A percentile compares a stretch with the other conserved stretches of the same genome.
Conservation (phyloP, 73 alveolate species). For the Uronychia setigera region DNA sequence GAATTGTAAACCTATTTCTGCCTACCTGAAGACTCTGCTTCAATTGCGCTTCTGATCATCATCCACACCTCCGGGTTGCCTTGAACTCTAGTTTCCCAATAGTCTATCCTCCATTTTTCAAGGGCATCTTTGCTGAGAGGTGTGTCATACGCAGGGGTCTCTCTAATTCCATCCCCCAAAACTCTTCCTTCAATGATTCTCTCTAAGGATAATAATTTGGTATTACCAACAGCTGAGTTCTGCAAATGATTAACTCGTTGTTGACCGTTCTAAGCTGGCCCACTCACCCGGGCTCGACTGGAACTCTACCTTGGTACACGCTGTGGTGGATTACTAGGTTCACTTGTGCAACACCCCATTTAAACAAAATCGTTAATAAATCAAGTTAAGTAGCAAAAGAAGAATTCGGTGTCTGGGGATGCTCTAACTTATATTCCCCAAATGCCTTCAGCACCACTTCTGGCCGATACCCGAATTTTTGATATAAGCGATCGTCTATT, state of each 20-base stretch:
- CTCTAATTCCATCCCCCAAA: conserved; percentile 42
- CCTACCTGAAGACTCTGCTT: conserved; percentile 1
- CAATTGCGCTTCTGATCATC: conserved; percentile 32
- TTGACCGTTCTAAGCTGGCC: too few relatives aligned
- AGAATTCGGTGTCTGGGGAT: background rate
- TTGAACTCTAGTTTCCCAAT: conserved; percentile 48
- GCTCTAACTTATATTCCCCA: background rate
- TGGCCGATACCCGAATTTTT: background rate
- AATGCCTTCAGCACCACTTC: background rate
- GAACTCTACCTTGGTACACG: background rate
- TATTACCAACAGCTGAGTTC: background rate
- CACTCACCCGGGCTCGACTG: background rate
- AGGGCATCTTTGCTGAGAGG: conserved; percentile 40
- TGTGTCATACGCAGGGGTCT: conserved; percentile 55
- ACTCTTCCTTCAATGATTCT: background rate
- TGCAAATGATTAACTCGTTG: background rate
- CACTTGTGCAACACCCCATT: background rate
- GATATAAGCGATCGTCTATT: background rate
- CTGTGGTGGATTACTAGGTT: background rate
- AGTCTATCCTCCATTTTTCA: conserved; percentile 48
- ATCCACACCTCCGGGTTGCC: conserved; percentile 37
- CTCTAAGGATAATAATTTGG: background rate
- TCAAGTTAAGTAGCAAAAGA: background rate
- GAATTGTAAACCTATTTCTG: background rate
- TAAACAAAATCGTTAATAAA: background rate